Evolutionary conservation across 768 basidiomycete genomes (phyloP).

Genomic region (Fomitopsis serialis): DNA sequence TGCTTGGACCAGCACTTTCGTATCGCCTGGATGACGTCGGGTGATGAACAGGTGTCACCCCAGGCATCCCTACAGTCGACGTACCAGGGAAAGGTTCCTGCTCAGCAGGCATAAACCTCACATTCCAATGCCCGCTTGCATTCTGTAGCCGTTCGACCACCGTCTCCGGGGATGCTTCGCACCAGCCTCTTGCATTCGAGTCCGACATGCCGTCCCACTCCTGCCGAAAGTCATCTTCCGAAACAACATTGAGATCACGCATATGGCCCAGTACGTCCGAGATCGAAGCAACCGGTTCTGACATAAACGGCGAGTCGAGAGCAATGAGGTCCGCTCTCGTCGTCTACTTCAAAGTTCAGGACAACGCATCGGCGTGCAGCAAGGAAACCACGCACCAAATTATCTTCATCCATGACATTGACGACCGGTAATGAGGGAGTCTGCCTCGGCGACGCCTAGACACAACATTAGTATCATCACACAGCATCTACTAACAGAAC

Average conservation of each 20-base stretch:
- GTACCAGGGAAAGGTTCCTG: conserved; percentile 57
- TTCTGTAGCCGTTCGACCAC: conserved; percentile 49
- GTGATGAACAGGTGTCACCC: conserved; percentile 3
- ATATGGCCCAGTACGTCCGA: conserved; percentile 1
- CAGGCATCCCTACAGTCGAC: conserved; percentile 7
- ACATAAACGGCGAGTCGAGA: conserved; percentile 66
- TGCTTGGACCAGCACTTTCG: conserved; percentile 42
- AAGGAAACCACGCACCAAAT: conserved; percentile 4
- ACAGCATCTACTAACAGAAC: neutral
- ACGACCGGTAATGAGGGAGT: conserved; percentile 10
- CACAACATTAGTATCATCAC: conserved; percentile 9
- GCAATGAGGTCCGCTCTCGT: conserved; percentile 57
- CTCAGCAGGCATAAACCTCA: conserved; percentile 50
- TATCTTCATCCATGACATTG: conserved; percentile 14
- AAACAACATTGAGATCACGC: neutral
- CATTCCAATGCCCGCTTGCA: conserved; percentile 30
- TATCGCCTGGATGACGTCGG: conserved; percentile 42
- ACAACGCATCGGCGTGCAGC: neutral
- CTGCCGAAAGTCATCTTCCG: conserved; percentile 42
- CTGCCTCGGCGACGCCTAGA: conserved; percentile 8
- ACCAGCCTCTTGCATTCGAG: conserved; percentile 58
- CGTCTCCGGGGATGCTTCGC: conserved; percentile 46
- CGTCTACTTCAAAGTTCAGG: conserved; percentile 18
- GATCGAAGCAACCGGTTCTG: conserved; percentile 31
- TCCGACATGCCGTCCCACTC: conserved; percentile 52